Percentiles rank a stretch among this genome's conserved stretches.
phyloP scores from a whole-genome alignment of 495 filamentous ascomycete genomes.

The Neurospora sp. region DNA sequence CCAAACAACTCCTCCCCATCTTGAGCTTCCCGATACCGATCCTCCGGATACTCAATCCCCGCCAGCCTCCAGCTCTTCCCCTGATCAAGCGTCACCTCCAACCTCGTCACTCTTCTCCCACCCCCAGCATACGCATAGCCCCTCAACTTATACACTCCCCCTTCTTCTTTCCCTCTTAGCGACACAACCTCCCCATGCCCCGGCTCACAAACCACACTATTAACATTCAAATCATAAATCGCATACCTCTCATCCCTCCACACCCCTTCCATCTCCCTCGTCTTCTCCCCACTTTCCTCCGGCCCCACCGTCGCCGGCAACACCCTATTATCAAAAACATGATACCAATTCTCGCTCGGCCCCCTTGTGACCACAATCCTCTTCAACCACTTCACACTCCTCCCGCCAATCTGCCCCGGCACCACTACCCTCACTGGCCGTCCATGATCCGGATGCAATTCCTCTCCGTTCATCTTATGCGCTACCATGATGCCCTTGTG shows the following conservation, averaged over 20 bases:
- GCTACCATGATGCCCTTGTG: slow-evolving; percentile 84
- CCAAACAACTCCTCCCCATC: slow-evolving; percentile 61
- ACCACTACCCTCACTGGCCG: slow-evolving; percentile 77
- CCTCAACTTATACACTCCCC: slow-evolving; percentile 49
- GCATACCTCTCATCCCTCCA: slow-evolving; percentile 92
- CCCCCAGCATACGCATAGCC: slow-evolving; percentile 91
- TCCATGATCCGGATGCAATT: slow-evolving; percentile 77
- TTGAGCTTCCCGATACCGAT: slow-evolving; percentile 62
- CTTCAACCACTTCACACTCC: slow-evolving; percentile 94
- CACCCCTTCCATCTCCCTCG: slow-evolving; percentile 61
- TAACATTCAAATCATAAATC: slow-evolving; percentile 88
- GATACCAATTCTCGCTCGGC: slow-evolving; percentile 94
- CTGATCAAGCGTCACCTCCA: slow-evolving; percentile 80
- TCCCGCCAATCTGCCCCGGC: slow-evolving; percentile 86
- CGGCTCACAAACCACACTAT: slow-evolving; percentile 75
- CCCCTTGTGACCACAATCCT: slow-evolving; percentile 64
- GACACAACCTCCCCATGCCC: slow-evolving; percentile 65
- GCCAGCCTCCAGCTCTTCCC: slow-evolving; percentile 77
- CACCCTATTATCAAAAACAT: slow-evolving; percentile 90
- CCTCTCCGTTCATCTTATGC: slow-evolving; percentile 87
- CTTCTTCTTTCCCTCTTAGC: slow-evolving; percentile 21
- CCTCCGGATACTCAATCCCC: slow-evolving; percentile 75
- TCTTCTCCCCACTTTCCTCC: slow-evolving; percentile 64
- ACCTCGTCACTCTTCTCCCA: slow-evolving; percentile 72
- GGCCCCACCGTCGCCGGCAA: slow-evolving; percentile 82